phyloP scores from a whole-genome alignment of 2,329 filamentous ascomycete species.

The Ambrosiella cleistominuta region DNA sequence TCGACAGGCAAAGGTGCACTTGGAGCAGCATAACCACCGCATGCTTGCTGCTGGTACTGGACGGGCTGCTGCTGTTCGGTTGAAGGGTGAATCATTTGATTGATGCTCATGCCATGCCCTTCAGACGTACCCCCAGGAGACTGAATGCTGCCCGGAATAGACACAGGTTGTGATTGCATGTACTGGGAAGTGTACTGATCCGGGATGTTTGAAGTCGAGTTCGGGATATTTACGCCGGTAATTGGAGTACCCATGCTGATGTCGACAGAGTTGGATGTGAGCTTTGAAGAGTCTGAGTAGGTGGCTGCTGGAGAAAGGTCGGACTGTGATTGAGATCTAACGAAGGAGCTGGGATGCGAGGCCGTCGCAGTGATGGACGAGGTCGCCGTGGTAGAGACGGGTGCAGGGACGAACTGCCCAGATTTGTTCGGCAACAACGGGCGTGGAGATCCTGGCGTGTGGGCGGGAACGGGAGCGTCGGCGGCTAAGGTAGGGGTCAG shows the following conservation, averaged over 20 bases:
- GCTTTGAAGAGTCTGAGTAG: background rate
- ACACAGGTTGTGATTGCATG: background rate
- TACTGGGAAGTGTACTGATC: background rate
- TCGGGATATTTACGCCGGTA: background rate
- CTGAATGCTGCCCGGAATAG: background rate
- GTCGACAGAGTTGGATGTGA: background rate
- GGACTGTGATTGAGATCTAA: background rate
- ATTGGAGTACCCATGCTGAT: conserved; percentile 6
- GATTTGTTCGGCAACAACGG: background rate
- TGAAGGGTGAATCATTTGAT: conserved; percentile 14
- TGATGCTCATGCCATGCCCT: conserved; percentile 20
- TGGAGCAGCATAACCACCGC: conserved; percentile 20
- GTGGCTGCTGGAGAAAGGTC: background rate
- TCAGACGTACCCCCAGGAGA: background rate
- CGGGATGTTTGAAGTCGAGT: conserved; percentile 3
- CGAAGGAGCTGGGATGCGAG: background rate
- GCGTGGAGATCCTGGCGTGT: background rate
- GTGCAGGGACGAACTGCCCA: conserved; percentile 5
- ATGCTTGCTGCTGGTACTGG: conserved; percentile 19
- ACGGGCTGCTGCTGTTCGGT: conserved; percentile 15
- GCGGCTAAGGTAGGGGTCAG: background rate
- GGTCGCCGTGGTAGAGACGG: conserved; percentile 6
- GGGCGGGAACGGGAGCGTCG: background rate
- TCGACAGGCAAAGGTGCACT: conserved; percentile 13
- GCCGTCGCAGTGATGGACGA: conserved; percentile 9